Base-by-base conservation (phyloP, 108 stramenopile species). In the Schizochytrium sp. region DNA sequence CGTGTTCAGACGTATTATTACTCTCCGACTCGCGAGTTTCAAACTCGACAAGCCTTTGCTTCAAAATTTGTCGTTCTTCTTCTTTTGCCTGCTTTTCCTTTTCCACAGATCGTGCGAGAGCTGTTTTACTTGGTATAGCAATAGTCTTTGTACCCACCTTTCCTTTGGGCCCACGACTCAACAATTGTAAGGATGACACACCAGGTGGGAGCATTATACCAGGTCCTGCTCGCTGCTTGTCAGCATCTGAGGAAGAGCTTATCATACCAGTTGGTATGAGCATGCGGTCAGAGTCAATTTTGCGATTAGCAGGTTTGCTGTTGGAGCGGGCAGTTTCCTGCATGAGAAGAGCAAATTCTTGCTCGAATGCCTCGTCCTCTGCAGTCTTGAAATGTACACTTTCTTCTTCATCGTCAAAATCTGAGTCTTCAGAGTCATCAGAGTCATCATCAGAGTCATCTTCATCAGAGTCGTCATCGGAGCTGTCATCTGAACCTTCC, bases 321-420 rank as follows among this genome's bases (percentile, higher is more conserved):
- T n/a, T 7, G 76, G 49, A 55, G n/a, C 55, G 49, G 28, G 55
- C 55, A 1, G 76, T 83, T 55, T 83, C 76, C n/a, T 83, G 76
- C 76, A 83, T 83, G 15, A 83, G 47, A 47, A 49, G 38, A 17
- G 76, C 76, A 42, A 40, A 83, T 17, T 83, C 76, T n/a, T 55
- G 53, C 47, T 83, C 76, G 28, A 83, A 83, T 42, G 5, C 76
- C 55, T 83, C 76, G 47, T 83, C 76, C 28, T 83, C 76, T 10
- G 76, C 76, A 28, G 28, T 28, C 47, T 47, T 19, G 45, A 47
- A 53, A 3, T 13, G 28, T 41, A 55, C 49, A 7, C 10, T 8
- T 0, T 40, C 76, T 5, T 83, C 76, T 47, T 83, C 76, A 55
- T 83, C 76, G 53, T 49, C 47, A 40, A 10, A 10, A 5, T 19